phyloP scores from a whole-genome alignment of 306 rosid genomes.

The Pueraria montana region DNA sequence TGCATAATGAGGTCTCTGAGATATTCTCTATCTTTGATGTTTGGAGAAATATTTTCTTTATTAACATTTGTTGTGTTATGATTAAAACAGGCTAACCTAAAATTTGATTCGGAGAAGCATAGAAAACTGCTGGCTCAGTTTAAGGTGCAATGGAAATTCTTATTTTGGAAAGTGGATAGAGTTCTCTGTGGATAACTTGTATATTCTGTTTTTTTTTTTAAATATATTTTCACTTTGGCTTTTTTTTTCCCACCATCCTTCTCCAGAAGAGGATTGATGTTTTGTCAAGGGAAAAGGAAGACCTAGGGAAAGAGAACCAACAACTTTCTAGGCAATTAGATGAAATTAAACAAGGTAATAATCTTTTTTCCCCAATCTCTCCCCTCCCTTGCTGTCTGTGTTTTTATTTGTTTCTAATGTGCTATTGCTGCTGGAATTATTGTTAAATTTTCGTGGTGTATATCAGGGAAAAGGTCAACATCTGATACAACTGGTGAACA shows the following conservation, averaged over 20 bases:
- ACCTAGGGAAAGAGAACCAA: constrained; percentile 72
- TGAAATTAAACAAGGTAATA: constrained; percentile 83
- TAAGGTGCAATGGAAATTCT: constrained; percentile 62
- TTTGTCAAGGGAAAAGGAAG: constrained; percentile 79
- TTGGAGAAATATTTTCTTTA: neutral
- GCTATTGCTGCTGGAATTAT: constrained; percentile 24
- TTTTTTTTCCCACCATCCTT: constrained; percentile 5
- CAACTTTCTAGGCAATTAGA: constrained; percentile 83
- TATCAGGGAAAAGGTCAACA: constrained; percentile 61
- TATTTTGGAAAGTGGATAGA: neutral
- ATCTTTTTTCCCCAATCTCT: neutral
- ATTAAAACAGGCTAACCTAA: constrained; percentile 71
- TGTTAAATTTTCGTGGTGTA: constrained; percentile 19
- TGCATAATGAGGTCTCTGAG: constrained; percentile 70
- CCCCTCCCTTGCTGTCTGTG: too few relatives aligned
- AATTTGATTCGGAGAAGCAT: constrained; percentile 73
- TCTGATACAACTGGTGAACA: constrained; percentile 81
- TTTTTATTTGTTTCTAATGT: neutral
- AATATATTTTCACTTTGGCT: neutral
- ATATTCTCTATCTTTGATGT: constrained; percentile 12
- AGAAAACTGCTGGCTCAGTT: constrained; percentile 58
- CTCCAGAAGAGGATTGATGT: constrained; percentile 68
- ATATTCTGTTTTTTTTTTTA: neutral
- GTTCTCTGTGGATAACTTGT: neutral
- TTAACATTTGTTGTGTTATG: constrained; percentile 26